Conservation (phyloP, 192 early-diverging fungal genomes). For the Backusella liffmaniae region DNA sequence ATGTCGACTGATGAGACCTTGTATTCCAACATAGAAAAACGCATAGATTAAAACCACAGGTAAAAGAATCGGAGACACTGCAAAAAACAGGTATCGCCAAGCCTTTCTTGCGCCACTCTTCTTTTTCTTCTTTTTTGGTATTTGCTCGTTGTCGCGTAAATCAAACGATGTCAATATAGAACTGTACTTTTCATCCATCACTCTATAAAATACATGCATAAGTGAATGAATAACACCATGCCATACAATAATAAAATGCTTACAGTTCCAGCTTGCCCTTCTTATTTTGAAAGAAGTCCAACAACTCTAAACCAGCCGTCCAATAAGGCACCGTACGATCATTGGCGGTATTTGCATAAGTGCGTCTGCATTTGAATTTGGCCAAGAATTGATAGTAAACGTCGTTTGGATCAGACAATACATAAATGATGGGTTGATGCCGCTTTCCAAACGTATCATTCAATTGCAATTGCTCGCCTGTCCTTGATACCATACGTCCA, state of each 20-base stretch:
- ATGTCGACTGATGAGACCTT: slow-evolving; percentile 41
- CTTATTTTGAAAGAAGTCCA: slow-evolving; percentile 41
- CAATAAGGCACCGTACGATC: slow-evolving; percentile 61
- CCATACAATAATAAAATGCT: background rate
- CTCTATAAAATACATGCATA: background rate
- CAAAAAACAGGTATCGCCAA: background rate
- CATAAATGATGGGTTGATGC: slow-evolving; percentile 34
- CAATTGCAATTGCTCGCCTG: slow-evolving; percentile 53
- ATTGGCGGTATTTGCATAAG: slow-evolving; percentile 51
- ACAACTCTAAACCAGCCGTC: slow-evolving; percentile 55
- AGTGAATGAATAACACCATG: background rate
- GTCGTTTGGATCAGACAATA: slow-evolving; percentile 40
- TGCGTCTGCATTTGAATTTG: slow-evolving; percentile 39
- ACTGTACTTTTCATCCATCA: background rate
- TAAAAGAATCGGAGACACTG: background rate
- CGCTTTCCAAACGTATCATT: slow-evolving; percentile 32
- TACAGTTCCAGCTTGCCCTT: slow-evolving; percentile 46
- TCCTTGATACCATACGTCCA: slow-evolving; percentile 42
- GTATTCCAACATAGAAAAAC: slow-evolving; percentile 34
- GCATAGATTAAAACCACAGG: background rate
- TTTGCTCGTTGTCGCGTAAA: background rate
- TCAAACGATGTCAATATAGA: background rate
- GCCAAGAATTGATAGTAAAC: slow-evolving; percentile 35
- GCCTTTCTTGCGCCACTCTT: background rate
- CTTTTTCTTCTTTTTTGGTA: background rate